These are phyloP conservation scores for Zalerion maritima DNA, from an alignment of 495 filamentous ascomycete species.

Conservation along the genomic window DNA sequence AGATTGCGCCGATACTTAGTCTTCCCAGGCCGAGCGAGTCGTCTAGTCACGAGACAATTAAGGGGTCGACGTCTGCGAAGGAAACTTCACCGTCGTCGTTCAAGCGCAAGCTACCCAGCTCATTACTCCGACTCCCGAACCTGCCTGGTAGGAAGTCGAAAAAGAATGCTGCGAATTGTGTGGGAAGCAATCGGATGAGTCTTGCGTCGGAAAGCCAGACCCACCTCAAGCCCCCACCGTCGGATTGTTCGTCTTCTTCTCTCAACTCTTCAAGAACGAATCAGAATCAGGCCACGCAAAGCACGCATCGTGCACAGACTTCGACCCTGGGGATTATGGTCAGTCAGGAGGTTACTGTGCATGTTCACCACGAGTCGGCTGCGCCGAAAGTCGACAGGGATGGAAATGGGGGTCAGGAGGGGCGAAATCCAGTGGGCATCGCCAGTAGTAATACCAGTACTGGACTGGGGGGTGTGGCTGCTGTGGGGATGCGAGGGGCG, in stretches of 20 bases:
- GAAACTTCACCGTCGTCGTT: neutral
- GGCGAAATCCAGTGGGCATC: too few relatives aligned
- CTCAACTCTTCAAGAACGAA: neutral
- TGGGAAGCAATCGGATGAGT: neutral
- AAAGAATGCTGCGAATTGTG: neutral
- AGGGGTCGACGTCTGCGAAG: neutral
- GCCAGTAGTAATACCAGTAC: too few relatives aligned
- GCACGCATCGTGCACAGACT: constrained; percentile 1
- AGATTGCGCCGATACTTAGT: constrained; percentile 8
- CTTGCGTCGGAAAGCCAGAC: too few relatives aligned
- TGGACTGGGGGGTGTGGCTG: too few relatives aligned
- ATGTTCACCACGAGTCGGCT: too few relatives aligned
- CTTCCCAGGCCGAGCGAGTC: neutral
- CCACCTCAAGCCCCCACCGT: too few relatives aligned
- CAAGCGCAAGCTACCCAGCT: neutral
- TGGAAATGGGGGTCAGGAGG: too few relatives aligned
- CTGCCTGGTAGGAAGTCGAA: neutral
- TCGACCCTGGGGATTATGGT: constrained; percentile 29
- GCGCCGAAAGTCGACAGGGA: too few relatives aligned
- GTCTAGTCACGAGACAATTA: constrained; percentile 1
- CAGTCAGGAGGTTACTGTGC: constrained; percentile 21
- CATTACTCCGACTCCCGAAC: neutral
- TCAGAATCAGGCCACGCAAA: neutral
- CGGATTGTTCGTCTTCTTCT: too few relatives aligned
- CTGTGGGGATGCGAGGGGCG: too few relatives aligned